Base-by-base conservation (phyloP, 2,329 filamentous ascomycete genomes). In the Mollisiaceae sp. region DNA sequence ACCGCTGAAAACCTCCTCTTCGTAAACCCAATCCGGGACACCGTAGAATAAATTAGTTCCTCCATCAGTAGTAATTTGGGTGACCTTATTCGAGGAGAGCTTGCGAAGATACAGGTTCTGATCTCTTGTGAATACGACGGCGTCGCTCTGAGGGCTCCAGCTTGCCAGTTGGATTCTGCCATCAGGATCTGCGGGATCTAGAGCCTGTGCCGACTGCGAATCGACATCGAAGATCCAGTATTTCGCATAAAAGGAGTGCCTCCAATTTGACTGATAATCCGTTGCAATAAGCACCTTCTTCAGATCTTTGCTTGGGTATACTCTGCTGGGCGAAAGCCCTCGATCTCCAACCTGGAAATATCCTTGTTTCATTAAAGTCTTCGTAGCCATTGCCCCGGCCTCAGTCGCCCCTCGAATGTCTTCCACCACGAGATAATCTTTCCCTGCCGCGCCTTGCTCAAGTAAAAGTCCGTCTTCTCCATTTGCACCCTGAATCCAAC, bases 21-120 rank as follows among this genome's bases (percentile, higher is more conserved):
- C 92, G 74, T 97, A 97, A 0, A 98, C 95, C 95, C 95, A 99
- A 77, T 99, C 96, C 0, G 95, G 95, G 22, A 97, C 88, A 20
- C 95, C 95, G 73, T 99, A 97, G 78, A 99, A 99, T 66, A 95
- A 87, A 72, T 98, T 89, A 0, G 88, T 82, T 0, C 94, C 92
- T 14, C 96, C 95, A 75, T 99, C 94, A 62, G 83, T 87, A 1
- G 95, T 98, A 72, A 99, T 90, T 67, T 90, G 87, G 12, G 67
- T 73, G 24, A 77, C 74, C 8, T 62, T 75, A 8, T 65, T 54
- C 1, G 73, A 74, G 4, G 83, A 80, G 36, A 92, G 73, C 61
- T 87, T 88, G 60, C 95, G 89, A 54, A 98, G 80, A 75, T 88
- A 98, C 73, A 99, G 81, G 77, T 99, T 97, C 79, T 99, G 98